Percentiles rank a stretch among this genome's conserved stretches.
phyloP scores from a whole-genome alignment of 257 asterid genomes.

The Solanum tarapatanum region DNA sequence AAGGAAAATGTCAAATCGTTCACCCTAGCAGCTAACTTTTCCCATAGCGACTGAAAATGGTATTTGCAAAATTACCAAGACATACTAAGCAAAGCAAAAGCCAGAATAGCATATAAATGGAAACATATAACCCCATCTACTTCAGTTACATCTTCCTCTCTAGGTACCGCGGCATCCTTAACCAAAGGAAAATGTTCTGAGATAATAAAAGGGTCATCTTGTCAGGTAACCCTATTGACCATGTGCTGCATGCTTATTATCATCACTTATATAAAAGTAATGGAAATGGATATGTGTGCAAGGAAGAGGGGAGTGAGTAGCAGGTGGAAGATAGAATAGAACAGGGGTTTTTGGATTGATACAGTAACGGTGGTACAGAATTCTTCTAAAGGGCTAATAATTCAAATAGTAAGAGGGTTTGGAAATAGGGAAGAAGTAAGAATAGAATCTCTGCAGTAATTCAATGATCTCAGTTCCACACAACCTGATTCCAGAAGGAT shows the following conservation, averaged over 20 bases:
- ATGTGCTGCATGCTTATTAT: neutral
- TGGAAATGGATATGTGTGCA: neutral
- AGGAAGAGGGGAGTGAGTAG: neutral
- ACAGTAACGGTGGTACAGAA: neutral
- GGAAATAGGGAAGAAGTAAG: neutral
- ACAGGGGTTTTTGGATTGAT: neutral
- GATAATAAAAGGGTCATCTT: neutral
- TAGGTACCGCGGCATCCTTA: neutral
- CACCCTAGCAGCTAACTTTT: neutral
- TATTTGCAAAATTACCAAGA: neutral
- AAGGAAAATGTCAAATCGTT: neutral
- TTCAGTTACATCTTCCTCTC: neutral
- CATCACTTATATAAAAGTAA: neutral
- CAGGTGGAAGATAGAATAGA: neutral
- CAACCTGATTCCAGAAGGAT: neutral
- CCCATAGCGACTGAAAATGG: neutral
- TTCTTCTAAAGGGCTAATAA: neutral
- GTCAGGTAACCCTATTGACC: neutral
- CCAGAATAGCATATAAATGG: neutral
- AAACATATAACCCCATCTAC: neutral
- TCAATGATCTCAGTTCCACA: neutral
- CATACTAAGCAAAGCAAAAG: neutral
- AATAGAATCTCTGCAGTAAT: neutral
- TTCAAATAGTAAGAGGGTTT: neutral
- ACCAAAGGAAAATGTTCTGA: neutral